Conservation (phyloP, 2,329 filamentous ascomycete species). For the Beauveria sp. region DNA sequence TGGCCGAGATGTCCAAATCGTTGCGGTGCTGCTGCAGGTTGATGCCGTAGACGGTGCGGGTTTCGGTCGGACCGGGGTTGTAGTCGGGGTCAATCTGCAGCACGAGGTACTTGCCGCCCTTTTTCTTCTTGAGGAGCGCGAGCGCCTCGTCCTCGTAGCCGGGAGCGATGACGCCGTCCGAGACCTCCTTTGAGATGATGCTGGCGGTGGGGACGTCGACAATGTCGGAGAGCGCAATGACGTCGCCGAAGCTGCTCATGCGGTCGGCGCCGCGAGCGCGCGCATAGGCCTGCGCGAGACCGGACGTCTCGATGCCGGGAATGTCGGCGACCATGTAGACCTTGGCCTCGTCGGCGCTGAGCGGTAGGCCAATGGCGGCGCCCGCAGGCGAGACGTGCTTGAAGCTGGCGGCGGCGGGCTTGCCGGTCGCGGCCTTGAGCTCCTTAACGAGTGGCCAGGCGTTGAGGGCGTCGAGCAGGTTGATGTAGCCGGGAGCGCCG, state of each 20-base stretch:
- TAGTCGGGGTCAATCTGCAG: slow-evolving; percentile 90
- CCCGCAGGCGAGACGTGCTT: slow-evolving; percentile 98
- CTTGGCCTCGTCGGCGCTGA: slow-evolving; percentile 83
- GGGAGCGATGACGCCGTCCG: slow-evolving; percentile 90
- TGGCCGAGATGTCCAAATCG: slow-evolving; percentile 69
- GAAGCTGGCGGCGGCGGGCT: slow-evolving; percentile 92
- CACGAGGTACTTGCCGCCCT: slow-evolving; percentile 93
- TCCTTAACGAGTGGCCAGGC: slow-evolving; percentile 97
- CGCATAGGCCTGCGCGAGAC: slow-evolving; percentile 88
- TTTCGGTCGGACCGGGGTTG: slow-evolving; percentile 71
- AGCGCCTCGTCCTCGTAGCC: slow-evolving; percentile 79
- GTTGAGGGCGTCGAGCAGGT: slow-evolving; percentile 91
- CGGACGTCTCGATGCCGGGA: slow-evolving; percentile 74
- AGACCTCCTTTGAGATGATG: slow-evolving; percentile 97
- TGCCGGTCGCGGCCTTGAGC: slow-evolving; percentile 77
- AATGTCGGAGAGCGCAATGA: slow-evolving; percentile 85
- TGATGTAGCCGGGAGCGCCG: slow-evolving; percentile 92
- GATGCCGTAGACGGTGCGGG: slow-evolving; percentile 83
- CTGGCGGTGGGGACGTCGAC: slow-evolving; percentile 91
- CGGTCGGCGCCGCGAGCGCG: slow-evolving; percentile 92
- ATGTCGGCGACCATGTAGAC: slow-evolving; percentile 99
- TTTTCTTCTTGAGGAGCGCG: slow-evolving; percentile 93
- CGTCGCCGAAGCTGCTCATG: slow-evolving; percentile 97
- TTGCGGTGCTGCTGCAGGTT: slow-evolving; percentile 87
- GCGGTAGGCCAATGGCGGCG: slow-evolving; percentile 83